These are phyloP conservation scores for Boechera retrofracta DNA, from an alignment of 345 rosid species.

Conservation along the genomic window DNA sequence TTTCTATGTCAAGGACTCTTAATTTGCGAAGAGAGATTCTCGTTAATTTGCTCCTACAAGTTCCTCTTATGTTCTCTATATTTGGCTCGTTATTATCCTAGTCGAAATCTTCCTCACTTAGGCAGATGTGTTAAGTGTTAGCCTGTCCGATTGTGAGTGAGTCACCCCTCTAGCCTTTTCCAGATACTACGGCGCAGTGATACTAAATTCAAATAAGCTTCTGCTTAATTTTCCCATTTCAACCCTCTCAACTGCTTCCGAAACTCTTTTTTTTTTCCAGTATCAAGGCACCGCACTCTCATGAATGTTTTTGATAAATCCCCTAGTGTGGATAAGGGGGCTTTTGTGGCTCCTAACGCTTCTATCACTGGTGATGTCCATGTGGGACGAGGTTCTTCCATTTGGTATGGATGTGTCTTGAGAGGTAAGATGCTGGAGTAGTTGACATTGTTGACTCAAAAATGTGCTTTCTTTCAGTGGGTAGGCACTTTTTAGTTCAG, in stretches of 20 bases:
- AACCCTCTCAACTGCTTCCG: conserved; percentile 15
- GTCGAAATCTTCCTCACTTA: background rate
- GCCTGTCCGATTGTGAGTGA: background rate
- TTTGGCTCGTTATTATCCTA: background rate
- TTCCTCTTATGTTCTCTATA: background rate
- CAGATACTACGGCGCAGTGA: background rate
- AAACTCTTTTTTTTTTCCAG: conserved; percentile 43
- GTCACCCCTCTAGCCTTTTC: background rate
- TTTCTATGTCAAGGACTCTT: background rate
- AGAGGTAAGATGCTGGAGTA: conserved; percentile 58
- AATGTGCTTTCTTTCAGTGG: conserved; percentile 20
- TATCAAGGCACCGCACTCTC: conserved; percentile 90
- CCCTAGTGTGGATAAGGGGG: conserved; percentile 74
- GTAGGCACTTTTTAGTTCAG: background rate
- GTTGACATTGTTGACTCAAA: conserved; percentile 3
- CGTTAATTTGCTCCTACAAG: too few species aligned
- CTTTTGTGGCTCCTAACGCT: conserved; percentile 90
- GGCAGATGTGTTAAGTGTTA: background rate
- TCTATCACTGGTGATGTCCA: conserved; percentile 78
- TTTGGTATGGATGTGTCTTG: conserved; percentile 96
- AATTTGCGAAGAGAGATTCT: background rate
- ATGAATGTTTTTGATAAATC: conserved; percentile 83
- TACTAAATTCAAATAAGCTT: background rate
- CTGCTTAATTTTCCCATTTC: background rate
- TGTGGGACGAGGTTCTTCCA: conserved; percentile 79